Percentiles rank a stretch among this genome's conserved stretches.
phyloP scores from a whole-genome alignment of 2,329 filamentous ascomycete species.

The Triangularia setosa region DNA sequence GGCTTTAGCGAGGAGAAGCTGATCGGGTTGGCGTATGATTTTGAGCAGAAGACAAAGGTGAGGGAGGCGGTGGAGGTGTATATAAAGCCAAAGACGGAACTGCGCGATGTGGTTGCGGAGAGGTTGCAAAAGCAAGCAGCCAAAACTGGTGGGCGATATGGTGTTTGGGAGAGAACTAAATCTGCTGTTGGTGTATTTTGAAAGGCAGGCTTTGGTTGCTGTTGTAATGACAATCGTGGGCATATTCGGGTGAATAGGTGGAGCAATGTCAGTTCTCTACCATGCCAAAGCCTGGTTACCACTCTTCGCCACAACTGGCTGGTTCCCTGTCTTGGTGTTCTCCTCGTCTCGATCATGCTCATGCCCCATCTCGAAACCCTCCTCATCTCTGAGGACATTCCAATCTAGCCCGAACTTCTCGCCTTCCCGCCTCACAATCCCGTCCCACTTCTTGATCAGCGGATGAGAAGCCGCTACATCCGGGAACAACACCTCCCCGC shows the following conservation, averaged over 20 bases:
- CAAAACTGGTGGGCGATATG: background rate
- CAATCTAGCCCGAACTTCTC: conserved; percentile 33
- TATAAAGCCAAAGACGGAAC: conserved; percentile 30
- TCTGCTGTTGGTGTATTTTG: background rate
- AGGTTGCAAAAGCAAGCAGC: background rate
- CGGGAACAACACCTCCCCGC: conserved; percentile 44
- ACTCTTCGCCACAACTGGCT: background rate
- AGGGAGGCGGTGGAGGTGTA: conserved; percentile 30
- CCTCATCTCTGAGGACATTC: conserved; percentile 22
- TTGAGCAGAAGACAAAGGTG: conserved; percentile 54
- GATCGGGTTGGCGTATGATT: conserved; percentile 64
- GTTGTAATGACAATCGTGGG: too few relatives aligned
- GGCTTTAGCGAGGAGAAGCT: conserved; percentile 59
- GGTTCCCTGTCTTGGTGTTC: conserved; percentile 18
- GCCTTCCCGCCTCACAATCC: conserved; percentile 39
- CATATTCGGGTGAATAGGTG: too few relatives aligned
- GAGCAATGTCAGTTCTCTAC: too few relatives aligned
- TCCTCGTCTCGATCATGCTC: conserved; percentile 12
- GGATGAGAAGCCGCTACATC: conserved; percentile 67
- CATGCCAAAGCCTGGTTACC: conserved; percentile 26
- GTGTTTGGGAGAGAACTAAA: background rate
- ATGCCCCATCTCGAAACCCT: conserved; percentile 13
- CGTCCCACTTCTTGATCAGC: conserved; percentile 59
- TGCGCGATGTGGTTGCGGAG: conserved; percentile 23
- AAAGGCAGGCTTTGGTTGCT: background rate